Conservation (phyloP, 2,329 filamentous ascomycete genomes). For the Teratosphaeria pseudoeucalypti region DNA sequence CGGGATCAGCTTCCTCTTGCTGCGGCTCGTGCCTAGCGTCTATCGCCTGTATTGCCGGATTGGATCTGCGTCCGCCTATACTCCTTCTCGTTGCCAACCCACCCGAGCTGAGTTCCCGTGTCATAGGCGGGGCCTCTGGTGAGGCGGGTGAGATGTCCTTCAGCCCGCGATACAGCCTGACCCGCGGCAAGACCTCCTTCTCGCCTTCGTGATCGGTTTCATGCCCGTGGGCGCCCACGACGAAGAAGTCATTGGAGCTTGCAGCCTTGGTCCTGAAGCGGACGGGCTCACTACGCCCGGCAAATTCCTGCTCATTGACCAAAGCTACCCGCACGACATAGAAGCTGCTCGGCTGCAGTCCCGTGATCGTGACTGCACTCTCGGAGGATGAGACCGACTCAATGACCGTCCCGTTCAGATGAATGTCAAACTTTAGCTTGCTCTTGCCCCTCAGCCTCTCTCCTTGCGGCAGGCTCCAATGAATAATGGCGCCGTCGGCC, state of each 20-base stretch:
- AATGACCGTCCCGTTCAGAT: slow-evolving; percentile 74
- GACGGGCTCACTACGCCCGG: slow-evolving; percentile 76
- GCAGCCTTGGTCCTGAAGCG: slow-evolving; percentile 60
- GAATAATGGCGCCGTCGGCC: slow-evolving; percentile 74
- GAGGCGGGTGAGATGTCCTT: slow-evolving; percentile 49
- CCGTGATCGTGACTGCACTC: slow-evolving; percentile 82
- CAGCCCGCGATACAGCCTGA: slow-evolving; percentile 37
- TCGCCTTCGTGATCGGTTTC: slow-evolving; percentile 31
- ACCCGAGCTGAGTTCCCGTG: slow-evolving; percentile 51
- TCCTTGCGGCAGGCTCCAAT: slow-evolving; percentile 57
- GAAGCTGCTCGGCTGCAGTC: slow-evolving; percentile 74
- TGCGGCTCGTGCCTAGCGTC: slow-evolving; percentile 29
- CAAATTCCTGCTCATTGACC: slow-evolving; percentile 83
- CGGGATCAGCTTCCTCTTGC: slow-evolving; percentile 31
- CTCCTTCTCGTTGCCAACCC: slow-evolving; percentile 48
- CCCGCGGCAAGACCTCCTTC: slow-evolving; percentile 40
- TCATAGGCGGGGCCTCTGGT: slow-evolving; percentile 51
- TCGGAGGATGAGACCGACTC: slow-evolving; percentile 74
- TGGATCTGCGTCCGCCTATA: slow-evolving; percentile 64
- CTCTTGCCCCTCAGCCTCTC: slow-evolving; percentile 48
- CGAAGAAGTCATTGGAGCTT: slow-evolving; percentile 34
- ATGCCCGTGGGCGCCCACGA: slow-evolving; percentile 16
- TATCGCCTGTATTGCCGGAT: slow-evolving; percentile 39
- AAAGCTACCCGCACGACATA: slow-evolving; percentile 92
- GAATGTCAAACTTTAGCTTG: slow-evolving; percentile 79